Conservation (phyloP, 1,284 basidiomycete species). For the Ustilago cynodontis region DNA sequence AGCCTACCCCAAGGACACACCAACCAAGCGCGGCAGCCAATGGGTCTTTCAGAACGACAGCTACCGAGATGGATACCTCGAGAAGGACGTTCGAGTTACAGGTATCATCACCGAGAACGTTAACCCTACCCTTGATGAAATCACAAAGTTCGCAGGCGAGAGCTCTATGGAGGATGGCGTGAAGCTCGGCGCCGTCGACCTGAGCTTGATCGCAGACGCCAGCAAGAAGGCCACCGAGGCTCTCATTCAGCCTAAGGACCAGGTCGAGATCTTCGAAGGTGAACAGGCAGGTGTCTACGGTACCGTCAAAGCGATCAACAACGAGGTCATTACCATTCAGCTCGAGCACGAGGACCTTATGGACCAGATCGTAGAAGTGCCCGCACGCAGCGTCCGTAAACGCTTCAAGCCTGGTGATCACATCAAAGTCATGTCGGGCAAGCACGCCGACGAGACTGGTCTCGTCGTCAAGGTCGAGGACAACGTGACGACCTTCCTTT, state of each 20-base stretch:
- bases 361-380: conserved; percentile 84
- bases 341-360: conserved; percentile 82
- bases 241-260: conserved; percentile 95
- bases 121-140: conserved; percentile 94
- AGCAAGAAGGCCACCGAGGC: conserved; percentile 86
- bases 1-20: conserved; percentile 82
- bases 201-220: conserved; percentile 87
- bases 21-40: conserved; percentile 56
- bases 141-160: conserved; percentile 84
- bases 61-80: conserved; percentile 92
- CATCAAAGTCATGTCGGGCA: conserved; percentile 96
- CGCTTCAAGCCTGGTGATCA: conserved; percentile 97
- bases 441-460: conserved; percentile 95
- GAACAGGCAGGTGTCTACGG: conserved; percentile 94
- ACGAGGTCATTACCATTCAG: conserved; percentile 87
- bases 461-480: conserved; percentile 86
- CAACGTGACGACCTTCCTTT: conserved; percentile 93
- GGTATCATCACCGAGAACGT: conserved; percentile 87
- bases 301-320: conserved; percentile 86
- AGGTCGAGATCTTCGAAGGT: conserved; percentile 96
- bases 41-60: conserved; percentile 86
- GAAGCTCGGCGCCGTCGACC: conserved; percentile 74
- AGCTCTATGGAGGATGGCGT: conserved; percentile 51
- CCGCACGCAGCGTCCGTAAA: conserved; percentile 89
- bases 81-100: conserved; percentile 92